Evolutionary conservation across 2,329 filamentous ascomycete genomes (phyloP).

Genomic region (Colletotrichum kahawae): DNA sequence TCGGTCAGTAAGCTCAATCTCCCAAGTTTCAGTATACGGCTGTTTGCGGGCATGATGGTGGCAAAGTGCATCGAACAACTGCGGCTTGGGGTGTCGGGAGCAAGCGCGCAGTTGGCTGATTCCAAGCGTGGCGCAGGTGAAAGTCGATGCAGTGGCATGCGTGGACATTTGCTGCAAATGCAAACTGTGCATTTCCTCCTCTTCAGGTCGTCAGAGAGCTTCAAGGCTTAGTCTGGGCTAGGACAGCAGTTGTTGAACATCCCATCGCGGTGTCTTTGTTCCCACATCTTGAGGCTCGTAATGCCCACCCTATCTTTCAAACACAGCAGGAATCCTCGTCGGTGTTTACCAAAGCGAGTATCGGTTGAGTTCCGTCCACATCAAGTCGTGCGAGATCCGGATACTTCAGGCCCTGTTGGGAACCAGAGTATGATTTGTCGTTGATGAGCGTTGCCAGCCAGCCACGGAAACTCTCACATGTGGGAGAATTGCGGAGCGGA

Average conservation of each 20-base stretch:
- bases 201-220: not conserved
- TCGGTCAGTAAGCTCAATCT: not conserved
- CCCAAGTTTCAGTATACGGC: not conserved
- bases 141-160: not conserved
- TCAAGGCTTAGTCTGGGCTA: not conserved
- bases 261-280: not conserved
- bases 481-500: slow-evolving; percentile 45
- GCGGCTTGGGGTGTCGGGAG: not conserved
- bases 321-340: not conserved
- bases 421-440: slow-evolving; percentile 2
- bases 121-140: not conserved
- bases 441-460: slow-evolving; percentile 24
- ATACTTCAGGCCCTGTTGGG: not conserved
- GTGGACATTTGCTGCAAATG: not conserved
- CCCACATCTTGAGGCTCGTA: not conserved
- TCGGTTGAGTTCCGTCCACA: not conserved
- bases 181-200: not conserved
- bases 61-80: not conserved
- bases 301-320: not conserved
- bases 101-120: not conserved
- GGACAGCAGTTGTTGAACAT: not conserved
- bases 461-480: slow-evolving; percentile 34
- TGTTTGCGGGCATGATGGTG: not conserved
- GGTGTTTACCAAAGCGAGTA: not conserved
- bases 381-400: not conserved